phyloP scores from a whole-genome alignment of 257 asterid species.

The Solanum appendiculatum region DNA sequence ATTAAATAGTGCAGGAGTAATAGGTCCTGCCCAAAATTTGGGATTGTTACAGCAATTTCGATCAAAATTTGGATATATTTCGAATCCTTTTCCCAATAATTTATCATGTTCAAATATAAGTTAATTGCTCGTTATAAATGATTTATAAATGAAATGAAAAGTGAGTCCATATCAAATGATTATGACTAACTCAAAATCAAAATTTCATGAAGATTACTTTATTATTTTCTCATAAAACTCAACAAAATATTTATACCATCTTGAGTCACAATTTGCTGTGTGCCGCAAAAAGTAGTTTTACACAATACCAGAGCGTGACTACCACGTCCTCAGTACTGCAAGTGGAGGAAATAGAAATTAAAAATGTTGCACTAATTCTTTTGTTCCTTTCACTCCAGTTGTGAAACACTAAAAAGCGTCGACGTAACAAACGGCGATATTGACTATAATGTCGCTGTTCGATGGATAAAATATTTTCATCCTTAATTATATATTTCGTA shows the following conservation, averaged over 20 bases:
- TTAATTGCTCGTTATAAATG: neutral
- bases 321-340: neutral
- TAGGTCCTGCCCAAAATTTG: too few relatives aligned
- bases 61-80: too few relatives aligned
- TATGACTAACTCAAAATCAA: neutral
- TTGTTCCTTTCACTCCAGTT: neutral
- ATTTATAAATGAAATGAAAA: too few relatives aligned
- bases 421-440: slow-evolving; percentile 15
- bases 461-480: neutral
- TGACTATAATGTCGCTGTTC: neutral
- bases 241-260: neutral
- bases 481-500: neutral
- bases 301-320: neutral
- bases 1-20: too few relatives aligned
- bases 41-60: too few relatives aligned
- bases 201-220: neutral
- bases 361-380: neutral
- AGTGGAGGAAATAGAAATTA: neutral
- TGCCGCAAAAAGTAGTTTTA: neutral
- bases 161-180: too few relatives aligned
- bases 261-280: neutral
- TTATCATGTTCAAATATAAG: neutral
- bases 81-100: too few relatives aligned
- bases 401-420: slow-evolving; percentile 9
- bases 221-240: neutral